Evolutionary conservation across 768 basidiomycete species (phyloP), one percentile per base, ranked within the genome.

Genomic region (Sistotremastrum suecicum): DNA sequence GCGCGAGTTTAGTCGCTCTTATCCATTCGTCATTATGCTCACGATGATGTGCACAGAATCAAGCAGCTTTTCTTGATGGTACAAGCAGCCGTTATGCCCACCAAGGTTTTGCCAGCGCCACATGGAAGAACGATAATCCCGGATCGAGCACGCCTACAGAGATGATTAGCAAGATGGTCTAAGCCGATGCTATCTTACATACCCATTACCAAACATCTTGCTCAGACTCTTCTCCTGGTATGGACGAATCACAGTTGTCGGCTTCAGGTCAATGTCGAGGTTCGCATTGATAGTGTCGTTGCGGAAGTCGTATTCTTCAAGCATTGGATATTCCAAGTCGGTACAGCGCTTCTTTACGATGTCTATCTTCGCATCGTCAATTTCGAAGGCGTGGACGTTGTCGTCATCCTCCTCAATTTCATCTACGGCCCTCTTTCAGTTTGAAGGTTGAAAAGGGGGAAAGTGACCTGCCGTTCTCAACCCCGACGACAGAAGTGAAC

Each of bases 171-270:
- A 34, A 46, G 40, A 31, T 28, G 34, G 33, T 12, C 34, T 20
- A 51, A 43, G 3, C 30, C 8, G 20, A 20, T 20, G 20, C 20
- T 20, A 20, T 20, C 20, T 20, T 20, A 52, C 72, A 45, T 62
- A 90, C 87, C 91, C 95, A 61, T 99, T 98, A 44, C 95, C 94
- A 63, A 99, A 99, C 95, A 99, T 99, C 66, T 99, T 99, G 53
- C 89, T 91, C 38, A 99, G 67, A 59, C 87, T 91, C 44, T 95
- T 99, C 65, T 98, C 94, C 63, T 99, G 95, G 63, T 99, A 99
- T 9, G 95, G 90, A 45, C 95, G 76, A 58, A 99, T 95, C 50
- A 94, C 84, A 2, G 95, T 98, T 34, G 90, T 85, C 3, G 95
- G 95, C 61, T 99, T 99, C 45, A 99, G 75, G 62, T 99, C 95